Evolutionary conservation across 495 filamentous ascomycete genomes (phyloP).

Genomic region (Daldinia loculata): DNA sequence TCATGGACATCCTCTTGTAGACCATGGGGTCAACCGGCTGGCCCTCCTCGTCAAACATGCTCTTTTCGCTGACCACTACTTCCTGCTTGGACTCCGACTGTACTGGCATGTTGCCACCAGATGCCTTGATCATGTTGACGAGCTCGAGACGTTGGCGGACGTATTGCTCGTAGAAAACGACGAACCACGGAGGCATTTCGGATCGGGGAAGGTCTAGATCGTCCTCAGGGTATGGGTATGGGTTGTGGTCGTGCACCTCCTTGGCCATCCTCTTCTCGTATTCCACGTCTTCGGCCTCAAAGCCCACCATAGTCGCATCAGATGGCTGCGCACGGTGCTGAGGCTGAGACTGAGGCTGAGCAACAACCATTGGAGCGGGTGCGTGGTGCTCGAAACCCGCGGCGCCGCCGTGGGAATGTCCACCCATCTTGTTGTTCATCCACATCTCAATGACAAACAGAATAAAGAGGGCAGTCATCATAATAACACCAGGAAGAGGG

Average conservation of each 20-base stretch:
- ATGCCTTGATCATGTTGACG: conserved; percentile 54
- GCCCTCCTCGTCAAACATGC: conserved; percentile 52
- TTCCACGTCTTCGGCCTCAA: conserved; percentile 47
- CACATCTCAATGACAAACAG: conserved; percentile 67
- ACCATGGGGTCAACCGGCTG: conserved; percentile 54
- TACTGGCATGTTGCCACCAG: conserved; percentile 8
- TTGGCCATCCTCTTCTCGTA: conserved; percentile 56
- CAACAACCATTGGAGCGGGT: conserved; percentile 13
- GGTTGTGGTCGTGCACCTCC: conserved; percentile 48
- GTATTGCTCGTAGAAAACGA: conserved; percentile 65
- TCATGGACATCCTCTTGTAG: conserved; percentile 58
- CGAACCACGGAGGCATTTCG: conserved; percentile 64
- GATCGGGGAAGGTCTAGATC: conserved; percentile 47
- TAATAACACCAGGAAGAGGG: conserved; percentile 67
- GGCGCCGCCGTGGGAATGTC: conserved; percentile 61
- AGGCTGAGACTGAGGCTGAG: conserved; percentile 30
- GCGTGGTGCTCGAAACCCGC: conserved; percentile 51
- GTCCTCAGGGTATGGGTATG: conserved; percentile 32
- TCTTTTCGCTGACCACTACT: conserved; percentile 41
- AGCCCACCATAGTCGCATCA: conserved; percentile 14
- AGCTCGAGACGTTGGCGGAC: conserved; percentile 61
- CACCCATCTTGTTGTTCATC: conserved; percentile 59
- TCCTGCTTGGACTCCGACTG: conserved; percentile 29
- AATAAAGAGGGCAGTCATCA: conserved; percentile 64
- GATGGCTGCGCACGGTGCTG: background rate